Percentiles rank a stretch among this genome's conserved stretches.
Evolutionary conservation across 306 rosid species (phyloP).

Genomic region (Acacia confusa): DNA sequence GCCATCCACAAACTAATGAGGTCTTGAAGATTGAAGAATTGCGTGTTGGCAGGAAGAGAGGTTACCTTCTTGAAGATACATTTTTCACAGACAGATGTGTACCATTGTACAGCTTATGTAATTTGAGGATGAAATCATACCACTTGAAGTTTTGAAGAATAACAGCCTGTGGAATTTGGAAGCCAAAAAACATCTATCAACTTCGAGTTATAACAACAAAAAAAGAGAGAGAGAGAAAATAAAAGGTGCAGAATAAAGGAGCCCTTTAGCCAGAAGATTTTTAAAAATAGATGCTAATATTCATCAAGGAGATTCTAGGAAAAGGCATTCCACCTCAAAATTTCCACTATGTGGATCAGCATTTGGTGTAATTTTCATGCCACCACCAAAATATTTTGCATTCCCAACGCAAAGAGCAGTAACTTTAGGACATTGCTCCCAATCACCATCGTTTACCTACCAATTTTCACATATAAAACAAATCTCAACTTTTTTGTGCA

Average conservation of each 20-base stretch:
- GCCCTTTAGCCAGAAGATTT: slow-evolving; percentile 22
- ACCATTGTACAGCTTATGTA: slow-evolving; percentile 78
- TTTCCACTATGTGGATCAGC: slow-evolving; percentile 69
- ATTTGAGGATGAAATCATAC: slow-evolving; percentile 80
- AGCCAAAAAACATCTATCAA: background rate
- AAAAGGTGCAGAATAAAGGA: background rate
- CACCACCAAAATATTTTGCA: slow-evolving; percentile 95
- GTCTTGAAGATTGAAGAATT: slow-evolving; percentile 13
- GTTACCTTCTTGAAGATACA: slow-evolving; percentile 75
- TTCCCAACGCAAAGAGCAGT: slow-evolving; percentile 89
- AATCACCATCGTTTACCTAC: slow-evolving; percentile 82
- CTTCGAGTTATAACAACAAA: slow-evolving; percentile 12
- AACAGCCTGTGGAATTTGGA: slow-evolving; percentile 60
- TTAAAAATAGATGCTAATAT: slow-evolving; percentile 18
- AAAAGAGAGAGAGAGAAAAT: background rate
- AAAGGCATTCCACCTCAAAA: slow-evolving; percentile 61
- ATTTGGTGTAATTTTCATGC: slow-evolving; percentile 93
- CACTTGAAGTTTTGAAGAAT: slow-evolving; percentile 88
- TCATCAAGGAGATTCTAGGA: slow-evolving; percentile 8
- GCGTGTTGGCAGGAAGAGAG: slow-evolving; percentile 16
- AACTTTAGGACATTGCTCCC: slow-evolving; percentile 74
- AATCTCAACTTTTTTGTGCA: slow-evolving; percentile 4
- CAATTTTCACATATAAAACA: slow-evolving; percentile 24
- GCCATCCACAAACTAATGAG: background rate
- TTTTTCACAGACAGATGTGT: slow-evolving; percentile 79